phyloP scores from a whole-genome alignment of 1,284 basidiomycete species.

The Cryptococcus jaspeensis region DNA sequence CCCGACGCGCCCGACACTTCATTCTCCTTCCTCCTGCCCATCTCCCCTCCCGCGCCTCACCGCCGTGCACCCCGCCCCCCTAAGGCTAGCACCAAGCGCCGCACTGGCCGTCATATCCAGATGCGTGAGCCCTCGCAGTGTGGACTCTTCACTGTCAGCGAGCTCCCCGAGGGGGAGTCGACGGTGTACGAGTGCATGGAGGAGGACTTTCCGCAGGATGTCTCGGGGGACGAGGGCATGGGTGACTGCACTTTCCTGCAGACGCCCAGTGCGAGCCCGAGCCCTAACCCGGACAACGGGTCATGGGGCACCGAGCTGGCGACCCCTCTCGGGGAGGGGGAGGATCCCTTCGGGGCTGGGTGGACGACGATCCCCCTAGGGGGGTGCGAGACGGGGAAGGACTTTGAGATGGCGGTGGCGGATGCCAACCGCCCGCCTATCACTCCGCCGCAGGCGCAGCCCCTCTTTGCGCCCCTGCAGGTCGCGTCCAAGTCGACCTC shows the following conservation, averaged over 20 bases:
- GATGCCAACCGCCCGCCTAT: not conserved
- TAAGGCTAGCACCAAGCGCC: slow-evolving; percentile 23
- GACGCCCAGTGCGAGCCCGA: not conserved
- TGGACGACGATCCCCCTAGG: slow-evolving; percentile 9
- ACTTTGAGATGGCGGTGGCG: slow-evolving; percentile 12
- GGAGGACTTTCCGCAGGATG: not conserved
- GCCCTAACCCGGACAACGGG: not conserved
- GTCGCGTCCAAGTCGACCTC: not conserved
- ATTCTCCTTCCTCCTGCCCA: slow-evolving; percentile 8
- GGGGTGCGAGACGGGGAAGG: slow-evolving; percentile 2
- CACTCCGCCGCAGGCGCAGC: not conserved
- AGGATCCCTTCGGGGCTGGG: slow-evolving; percentile 14
- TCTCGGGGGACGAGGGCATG: not conserved
- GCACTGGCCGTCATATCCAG: slow-evolving; percentile 26
- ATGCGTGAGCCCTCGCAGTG: slow-evolving; percentile 29
- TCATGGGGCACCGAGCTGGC: slow-evolving; percentile 5
- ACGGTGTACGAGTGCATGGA: not conserved
- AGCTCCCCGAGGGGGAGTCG: slow-evolving; percentile 24
- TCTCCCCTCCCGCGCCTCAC: slow-evolving; percentile 29
- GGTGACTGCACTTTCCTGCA: not conserved
- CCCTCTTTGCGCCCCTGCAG: not conserved
- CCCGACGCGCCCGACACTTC: not conserved
- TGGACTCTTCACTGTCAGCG: slow-evolving; percentile 39
- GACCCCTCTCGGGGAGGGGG: slow-evolving; percentile 17
- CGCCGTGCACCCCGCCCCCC: slow-evolving; percentile 30